phyloP scores from a whole-genome alignment of 73 alveolate species.

The Paramecium biaurelia region DNA sequence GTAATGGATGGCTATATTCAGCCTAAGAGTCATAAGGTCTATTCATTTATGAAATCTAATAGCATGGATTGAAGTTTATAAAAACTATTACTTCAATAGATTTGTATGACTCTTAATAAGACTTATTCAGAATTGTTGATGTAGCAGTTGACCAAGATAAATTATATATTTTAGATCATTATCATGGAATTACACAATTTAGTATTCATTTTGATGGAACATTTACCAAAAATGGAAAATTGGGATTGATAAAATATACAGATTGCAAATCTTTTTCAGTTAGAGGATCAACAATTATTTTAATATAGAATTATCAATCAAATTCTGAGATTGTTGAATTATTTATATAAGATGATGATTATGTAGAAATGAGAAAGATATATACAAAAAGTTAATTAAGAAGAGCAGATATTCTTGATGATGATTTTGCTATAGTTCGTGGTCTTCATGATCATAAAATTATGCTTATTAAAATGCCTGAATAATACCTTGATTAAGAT shows the following conservation, averaged over 20 bases:
- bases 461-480: neutral
- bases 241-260: neutral
- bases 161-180: neutral
- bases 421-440: neutral
- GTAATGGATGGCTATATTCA: slow-evolving; percentile 11
- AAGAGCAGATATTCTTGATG: neutral
- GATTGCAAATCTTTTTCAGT: neutral
- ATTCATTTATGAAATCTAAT: neutral
- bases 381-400: slow-evolving; percentile 34
- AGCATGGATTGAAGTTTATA: neutral
- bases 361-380: neutral
- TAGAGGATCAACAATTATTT: neutral
- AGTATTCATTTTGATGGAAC: neutral
- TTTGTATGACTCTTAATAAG: neutral
- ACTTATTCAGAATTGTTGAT: neutral
- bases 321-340: neutral
- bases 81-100: neutral
- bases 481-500: neutral
- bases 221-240: neutral
- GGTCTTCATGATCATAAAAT: slow-evolving; percentile 40
- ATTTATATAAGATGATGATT: neutral
- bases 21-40: neutral
- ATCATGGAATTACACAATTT: neutral
- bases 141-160: neutral
- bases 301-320: neutral